A percentile compares a stretch with the other conserved stretches of the same genome.
phyloP scores from a whole-genome alignment of 805 yeast genomes.

The Yarrowia sp. region DNA sequence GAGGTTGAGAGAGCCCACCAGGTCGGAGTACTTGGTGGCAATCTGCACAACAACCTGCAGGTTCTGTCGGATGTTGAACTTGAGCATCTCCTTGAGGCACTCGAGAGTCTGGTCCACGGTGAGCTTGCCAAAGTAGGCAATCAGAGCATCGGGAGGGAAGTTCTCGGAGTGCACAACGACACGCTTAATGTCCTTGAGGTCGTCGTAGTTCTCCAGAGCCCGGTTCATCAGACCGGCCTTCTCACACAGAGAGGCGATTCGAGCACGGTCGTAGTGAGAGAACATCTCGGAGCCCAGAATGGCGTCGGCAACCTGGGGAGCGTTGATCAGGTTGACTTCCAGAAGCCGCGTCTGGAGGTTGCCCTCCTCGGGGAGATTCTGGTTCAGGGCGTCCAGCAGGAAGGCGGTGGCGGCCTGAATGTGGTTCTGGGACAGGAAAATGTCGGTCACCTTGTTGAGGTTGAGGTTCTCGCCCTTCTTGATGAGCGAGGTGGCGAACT shows the following conservation, averaged over 20 bases:
- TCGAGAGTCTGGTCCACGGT: conserved; percentile 90
- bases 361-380: conserved; percentile 90
- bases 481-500: conserved; percentile 85
- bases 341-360: conserved; percentile 91
- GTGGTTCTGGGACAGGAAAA: conserved; percentile 88
- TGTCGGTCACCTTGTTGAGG: conserved; percentile 83
- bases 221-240: conserved; percentile 94
- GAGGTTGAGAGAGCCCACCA: conserved; percentile 79
- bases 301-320: conserved; percentile 99
- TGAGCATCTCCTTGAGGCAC: conserved; percentile 81
- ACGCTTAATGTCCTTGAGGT: conserved; percentile 91
- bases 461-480: conserved; percentile 63
- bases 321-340: conserved; percentile 88
- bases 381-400: conserved; percentile 89
- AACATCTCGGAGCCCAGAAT: conserved; percentile 94
- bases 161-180: conserved; percentile 79
- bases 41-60: conserved; percentile 93
- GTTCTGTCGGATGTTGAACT: conserved; percentile 75
- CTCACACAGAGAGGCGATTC: conserved; percentile 88
- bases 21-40: conserved; percentile 92
- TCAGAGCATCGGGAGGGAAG: conserved; percentile 91
- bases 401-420: conserved; percentile 98
- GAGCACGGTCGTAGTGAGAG: conserved; percentile 89
- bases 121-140: conserved; percentile 85
- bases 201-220: conserved; percentile 94